Conservation (phyloP, 148 eudicot genomes). For the Rhododendron griersonianum region DNA sequence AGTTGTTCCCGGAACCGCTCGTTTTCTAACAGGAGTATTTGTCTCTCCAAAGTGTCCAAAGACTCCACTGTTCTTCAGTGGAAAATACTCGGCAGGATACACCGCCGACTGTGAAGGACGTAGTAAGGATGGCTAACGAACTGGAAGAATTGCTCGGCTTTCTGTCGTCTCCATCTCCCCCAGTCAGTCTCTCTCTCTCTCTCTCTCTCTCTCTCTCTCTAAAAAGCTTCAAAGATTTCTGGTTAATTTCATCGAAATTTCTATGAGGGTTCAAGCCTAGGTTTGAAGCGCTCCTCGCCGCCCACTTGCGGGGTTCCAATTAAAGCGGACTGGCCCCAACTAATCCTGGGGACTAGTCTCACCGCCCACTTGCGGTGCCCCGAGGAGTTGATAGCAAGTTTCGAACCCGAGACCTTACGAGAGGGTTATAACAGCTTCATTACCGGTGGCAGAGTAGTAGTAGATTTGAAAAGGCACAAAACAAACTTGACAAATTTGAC, state of each 20-base stretch:
- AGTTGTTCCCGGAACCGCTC: too few relatives aligned
- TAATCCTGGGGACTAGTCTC: too few relatives aligned
- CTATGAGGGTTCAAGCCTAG: not conserved
- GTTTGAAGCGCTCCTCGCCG: not conserved
- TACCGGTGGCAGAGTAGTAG: not conserved
- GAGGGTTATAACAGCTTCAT: not conserved
- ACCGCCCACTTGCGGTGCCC: not conserved
- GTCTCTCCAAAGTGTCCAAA: too few relatives aligned
- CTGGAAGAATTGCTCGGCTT: slow-evolving; percentile 85
- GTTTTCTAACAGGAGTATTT: too few relatives aligned
- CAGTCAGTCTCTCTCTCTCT: slow-evolving; percentile 32
- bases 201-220: not conserved
- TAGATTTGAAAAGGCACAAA: not conserved
- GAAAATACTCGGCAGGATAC: not conserved
- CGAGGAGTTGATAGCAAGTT: not conserved
- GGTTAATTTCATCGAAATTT: not conserved
- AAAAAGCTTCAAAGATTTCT: not conserved
- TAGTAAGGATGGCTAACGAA: slow-evolving; percentile 66
- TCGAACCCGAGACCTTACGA: not conserved
- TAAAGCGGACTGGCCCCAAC: not conserved
- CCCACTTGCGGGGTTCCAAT: not conserved
- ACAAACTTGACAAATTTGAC: not conserved
- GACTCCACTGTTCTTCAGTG: too few relatives aligned
- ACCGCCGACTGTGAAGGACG: not conserved
- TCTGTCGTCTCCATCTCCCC: slow-evolving; percentile 79